phyloP scores from a whole-genome alignment of 257 asterid genomes.

The Leonotis leonurus region DNA sequence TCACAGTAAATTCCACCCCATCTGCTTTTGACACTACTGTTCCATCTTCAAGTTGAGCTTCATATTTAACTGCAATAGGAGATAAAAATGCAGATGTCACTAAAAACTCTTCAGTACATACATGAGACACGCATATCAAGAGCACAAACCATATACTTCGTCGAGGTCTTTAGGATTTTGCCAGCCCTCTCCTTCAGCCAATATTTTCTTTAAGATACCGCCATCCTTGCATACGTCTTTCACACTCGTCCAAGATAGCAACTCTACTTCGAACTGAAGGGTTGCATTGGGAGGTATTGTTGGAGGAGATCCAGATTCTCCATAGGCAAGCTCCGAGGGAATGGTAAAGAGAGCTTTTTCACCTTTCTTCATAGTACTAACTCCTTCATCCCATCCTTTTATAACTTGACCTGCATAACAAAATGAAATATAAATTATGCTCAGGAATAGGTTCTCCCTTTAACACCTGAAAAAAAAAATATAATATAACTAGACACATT shows the following conservation, averaged over 20 bases:
- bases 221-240: slow-evolving; percentile 56
- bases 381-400: slow-evolving; percentile 61
- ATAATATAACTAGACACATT: not conserved
- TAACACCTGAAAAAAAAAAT: not conserved
- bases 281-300: slow-evolving; percentile 46
- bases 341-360: slow-evolving; percentile 51
- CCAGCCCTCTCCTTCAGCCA: slow-evolving; percentile 55
- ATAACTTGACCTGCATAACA: slow-evolving; percentile 39
- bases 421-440: not conserved
- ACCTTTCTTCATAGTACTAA: slow-evolving; percentile 54
- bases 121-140: not conserved
- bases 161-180: slow-evolving; percentile 51
- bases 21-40: slow-evolving; percentile 34
- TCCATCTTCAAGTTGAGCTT: slow-evolving; percentile 43
- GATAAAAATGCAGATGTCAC: slow-evolving; percentile 1
- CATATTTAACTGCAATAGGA: slow-evolving; percentile 49
- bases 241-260: slow-evolving; percentile 45
- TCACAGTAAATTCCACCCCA: slow-evolving; percentile 42
- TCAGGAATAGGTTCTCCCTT: not conserved
- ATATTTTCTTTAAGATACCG: slow-evolving; percentile 45
- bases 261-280: slow-evolving; percentile 50
- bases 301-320: slow-evolving; percentile 60
- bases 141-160: slow-evolving; percentile 41
- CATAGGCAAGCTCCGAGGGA: slow-evolving; percentile 49
- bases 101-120: not conserved